Base-by-base conservation (phyloP, 2,329 filamentous ascomycete genomes). In the Pseudomassariella vexata region DNA sequence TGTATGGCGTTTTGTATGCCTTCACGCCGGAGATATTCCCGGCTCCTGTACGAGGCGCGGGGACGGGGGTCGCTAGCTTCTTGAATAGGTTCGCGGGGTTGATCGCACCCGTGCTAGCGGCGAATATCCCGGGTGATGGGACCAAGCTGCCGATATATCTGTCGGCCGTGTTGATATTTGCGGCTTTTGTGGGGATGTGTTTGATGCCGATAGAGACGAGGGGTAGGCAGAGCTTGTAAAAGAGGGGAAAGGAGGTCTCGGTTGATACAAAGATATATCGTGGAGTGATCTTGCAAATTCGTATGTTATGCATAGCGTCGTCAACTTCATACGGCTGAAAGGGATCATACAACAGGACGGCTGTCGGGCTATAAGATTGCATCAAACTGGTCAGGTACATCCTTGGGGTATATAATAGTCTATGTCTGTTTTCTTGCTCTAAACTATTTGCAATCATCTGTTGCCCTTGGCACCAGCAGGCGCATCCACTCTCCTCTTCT, bases 11-110 rank as follows among this genome's bases (percentile, higher is more conserved):
- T 2, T 60, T 88, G 2, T 87, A 85, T 52, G 79, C 82, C 6
- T 87, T 85, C 51, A 86, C 83, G 0, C 82, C 83, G 0, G 83
- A 87, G 48, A 75, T 86, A 18, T 86, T 88, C 57, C 82, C 82
- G 0, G 79, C 81, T 0, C 79, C 81, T 1, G 75, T 82, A 15
- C 66, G 83, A 19, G 83, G 82, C 5, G 83, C 81, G 0, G 83
- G 81, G 5, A 82, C 77, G 0, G 83, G 82, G 24, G 79, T 87
- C 28, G 76, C 78, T 15, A 82, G 76, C 49, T 82, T 84, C 49
- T 55, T 86, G 38, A 87, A 86, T 53, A 66, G 82, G 22, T 50
- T 82, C 24, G 73, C 74, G 5, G 82, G 83, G 5, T 62, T 87
- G 9, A 65, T 78, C 46, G 82, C 82, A 1, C 82, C 83, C 0